Percentiles rank a stretch among this genome's conserved stretches.
These are phyloP conservation scores for Boletus semigastroideus DNA, from an alignment of 1,284 basidiomycete species.

Conservation along the genomic window DNA sequence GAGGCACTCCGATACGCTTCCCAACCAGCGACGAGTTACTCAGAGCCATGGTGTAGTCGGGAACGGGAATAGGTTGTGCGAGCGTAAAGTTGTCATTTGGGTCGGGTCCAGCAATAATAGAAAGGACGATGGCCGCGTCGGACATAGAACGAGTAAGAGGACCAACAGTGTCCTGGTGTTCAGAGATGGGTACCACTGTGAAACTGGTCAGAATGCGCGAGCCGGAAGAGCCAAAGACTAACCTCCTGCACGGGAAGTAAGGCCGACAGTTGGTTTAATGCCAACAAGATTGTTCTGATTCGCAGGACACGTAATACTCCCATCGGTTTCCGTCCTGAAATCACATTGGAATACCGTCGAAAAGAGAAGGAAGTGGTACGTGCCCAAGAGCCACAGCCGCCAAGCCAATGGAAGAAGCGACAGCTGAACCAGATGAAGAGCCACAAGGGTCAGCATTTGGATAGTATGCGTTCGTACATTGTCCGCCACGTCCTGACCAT, in stretches of 20 bases:
- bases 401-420: not conserved
- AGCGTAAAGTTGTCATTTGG: conserved; percentile 62
- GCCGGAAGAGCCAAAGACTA: not conserved
- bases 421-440: not conserved
- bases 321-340: conserved; percentile 20
- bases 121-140: conserved; percentile 60
- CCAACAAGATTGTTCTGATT: conserved; percentile 56
- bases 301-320: conserved; percentile 57
- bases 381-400: not conserved
- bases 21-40: conserved; percentile 50
- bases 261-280: conserved; percentile 61
- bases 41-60: conserved; percentile 55
- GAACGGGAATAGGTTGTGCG: conserved; percentile 51
- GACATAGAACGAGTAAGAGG: conserved; percentile 58
- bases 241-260: conserved; percentile 63
- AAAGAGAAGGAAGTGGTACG: not conserved
- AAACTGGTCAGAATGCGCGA: not conserved
- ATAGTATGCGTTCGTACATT: conserved; percentile 38
- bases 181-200: not conserved
- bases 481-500: conserved; percentile 68
- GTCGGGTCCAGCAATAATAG: conserved; percentile 59
- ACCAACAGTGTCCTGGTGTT: not conserved
- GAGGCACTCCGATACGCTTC: conserved; percentile 60
- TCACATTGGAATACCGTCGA: not conserved
- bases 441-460: not conserved